Conservation (phyloP, 2,329 filamentous ascomycete genomes). For the Ploettnerulaceae sp. region DNA sequence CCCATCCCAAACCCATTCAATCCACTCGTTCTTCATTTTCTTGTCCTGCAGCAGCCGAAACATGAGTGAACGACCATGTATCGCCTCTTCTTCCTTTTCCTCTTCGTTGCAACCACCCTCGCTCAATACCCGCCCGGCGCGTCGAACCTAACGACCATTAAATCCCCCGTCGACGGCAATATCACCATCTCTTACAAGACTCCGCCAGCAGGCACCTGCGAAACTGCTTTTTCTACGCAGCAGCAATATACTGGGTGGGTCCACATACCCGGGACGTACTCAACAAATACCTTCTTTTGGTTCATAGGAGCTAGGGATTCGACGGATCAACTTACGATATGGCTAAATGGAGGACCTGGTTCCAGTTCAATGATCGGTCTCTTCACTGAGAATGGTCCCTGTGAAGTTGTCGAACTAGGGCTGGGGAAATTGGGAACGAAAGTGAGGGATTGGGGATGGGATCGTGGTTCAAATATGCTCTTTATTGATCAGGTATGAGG, state of each 20-base stretch:
- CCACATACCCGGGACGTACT: constrained; percentile 50
- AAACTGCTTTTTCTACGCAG: constrained; percentile 58
- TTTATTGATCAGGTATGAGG: constrained; percentile 46
- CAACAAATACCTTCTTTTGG: constrained; percentile 47
- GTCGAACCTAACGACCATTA: constrained; percentile 50
- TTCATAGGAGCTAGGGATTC: constrained; percentile 43
- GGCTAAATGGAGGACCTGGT: constrained; percentile 64
- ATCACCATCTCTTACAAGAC: constrained; percentile 66
- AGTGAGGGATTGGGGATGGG: constrained; percentile 61
- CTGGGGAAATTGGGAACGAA: constrained; percentile 49
- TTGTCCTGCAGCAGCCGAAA: constrained; percentile 16
- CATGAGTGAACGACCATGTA: constrained; percentile 31
- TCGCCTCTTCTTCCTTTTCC: constrained; percentile 21
- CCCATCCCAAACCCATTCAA: neutral
- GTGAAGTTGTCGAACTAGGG: constrained; percentile 45
- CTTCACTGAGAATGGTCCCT: constrained; percentile 56
- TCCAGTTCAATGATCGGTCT: constrained; percentile 60
- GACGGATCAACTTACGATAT: constrained; percentile 52
- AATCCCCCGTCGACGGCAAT: constrained; percentile 56
- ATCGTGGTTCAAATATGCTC: constrained; percentile 53
- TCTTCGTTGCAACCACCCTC: constrained; percentile 21
- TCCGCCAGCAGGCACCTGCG: constrained; percentile 55
- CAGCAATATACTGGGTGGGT: constrained; percentile 70
- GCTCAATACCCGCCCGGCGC: constrained; percentile 36
- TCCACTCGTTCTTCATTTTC: constrained; percentile 7